These are phyloP conservation scores for Monosporozyma unispora DNA, from an alignment of 805 yeast genomes.

Conservation along the genomic window DNA sequence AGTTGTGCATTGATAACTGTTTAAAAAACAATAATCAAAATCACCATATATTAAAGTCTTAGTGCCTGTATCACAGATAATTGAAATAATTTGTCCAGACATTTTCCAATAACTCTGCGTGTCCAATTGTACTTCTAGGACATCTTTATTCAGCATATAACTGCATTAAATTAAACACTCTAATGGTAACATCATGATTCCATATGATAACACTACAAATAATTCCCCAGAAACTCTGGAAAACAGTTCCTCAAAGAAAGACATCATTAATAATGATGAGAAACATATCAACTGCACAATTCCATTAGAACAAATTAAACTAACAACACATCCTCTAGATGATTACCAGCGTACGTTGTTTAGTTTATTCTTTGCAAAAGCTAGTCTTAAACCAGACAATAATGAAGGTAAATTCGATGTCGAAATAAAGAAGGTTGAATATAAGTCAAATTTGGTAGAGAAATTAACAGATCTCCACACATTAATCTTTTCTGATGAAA, in stretches of 20 bases:
- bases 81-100: neutral
- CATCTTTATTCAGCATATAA: neutral
- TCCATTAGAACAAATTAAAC: slow-evolving; percentile 1
- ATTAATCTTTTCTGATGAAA: neutral
- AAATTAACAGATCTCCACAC: neutral
- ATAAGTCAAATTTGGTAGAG: neutral
- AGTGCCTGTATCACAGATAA: neutral
- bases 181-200: neutral
- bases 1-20: neutral
- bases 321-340: slow-evolving; percentile 2
- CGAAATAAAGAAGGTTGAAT: neutral
- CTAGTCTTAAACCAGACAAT: neutral
- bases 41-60: neutral
- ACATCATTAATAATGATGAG: neutral
- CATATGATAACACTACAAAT: neutral
- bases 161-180: neutral
- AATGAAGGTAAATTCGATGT: neutral
- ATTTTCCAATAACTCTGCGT: neutral
- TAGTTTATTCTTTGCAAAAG: neutral
- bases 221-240: neutral
- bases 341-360: slow-evolving; percentile 3
- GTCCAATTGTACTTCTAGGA: neutral
- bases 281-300: neutral
- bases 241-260: neutral
- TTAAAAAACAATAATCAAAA: neutral